These are phyloP conservation scores for Flaveria floridana DNA, from an alignment of 140 eudicot species.

Conservation along the genomic window DNA sequence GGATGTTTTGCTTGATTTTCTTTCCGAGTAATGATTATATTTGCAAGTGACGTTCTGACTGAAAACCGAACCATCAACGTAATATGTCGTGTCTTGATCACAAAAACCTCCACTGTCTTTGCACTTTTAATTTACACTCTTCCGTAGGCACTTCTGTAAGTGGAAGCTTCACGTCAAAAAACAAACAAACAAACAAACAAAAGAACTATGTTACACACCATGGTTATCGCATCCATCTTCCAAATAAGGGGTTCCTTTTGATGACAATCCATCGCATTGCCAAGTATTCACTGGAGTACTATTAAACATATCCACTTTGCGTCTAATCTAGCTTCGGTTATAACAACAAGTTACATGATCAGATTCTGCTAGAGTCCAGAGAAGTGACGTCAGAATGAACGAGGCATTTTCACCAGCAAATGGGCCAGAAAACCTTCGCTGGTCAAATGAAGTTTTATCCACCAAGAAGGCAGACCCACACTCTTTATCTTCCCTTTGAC, in stretches of 20 bases:
- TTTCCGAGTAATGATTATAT: background rate
- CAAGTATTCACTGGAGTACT: background rate
- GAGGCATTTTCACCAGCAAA: background rate
- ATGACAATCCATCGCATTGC: conserved; percentile 1
- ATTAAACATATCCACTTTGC: background rate
- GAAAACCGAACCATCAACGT: background rate
- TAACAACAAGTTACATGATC: background rate
- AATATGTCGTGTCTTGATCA: background rate
- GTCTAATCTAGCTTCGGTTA: background rate
- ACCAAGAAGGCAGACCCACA: background rate
- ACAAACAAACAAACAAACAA: background rate
- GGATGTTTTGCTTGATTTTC: background rate
- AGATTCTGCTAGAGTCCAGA: background rate
- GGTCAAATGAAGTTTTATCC: background rate
- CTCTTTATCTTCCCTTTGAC: background rate
- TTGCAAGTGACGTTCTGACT: background rate
- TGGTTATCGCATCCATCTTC: background rate
- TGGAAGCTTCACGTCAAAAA: background rate
- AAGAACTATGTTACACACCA: background rate
- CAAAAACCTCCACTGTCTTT: background rate
- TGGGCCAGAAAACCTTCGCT: background rate
- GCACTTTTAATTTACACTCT: background rate
- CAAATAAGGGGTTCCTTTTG: conserved; percentile 8
- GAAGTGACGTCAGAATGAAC: background rate
- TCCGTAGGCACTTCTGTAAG: background rate